Conservation (phyloP, 139 green algal genomes). For the Chlorella vulgaris region DNA sequence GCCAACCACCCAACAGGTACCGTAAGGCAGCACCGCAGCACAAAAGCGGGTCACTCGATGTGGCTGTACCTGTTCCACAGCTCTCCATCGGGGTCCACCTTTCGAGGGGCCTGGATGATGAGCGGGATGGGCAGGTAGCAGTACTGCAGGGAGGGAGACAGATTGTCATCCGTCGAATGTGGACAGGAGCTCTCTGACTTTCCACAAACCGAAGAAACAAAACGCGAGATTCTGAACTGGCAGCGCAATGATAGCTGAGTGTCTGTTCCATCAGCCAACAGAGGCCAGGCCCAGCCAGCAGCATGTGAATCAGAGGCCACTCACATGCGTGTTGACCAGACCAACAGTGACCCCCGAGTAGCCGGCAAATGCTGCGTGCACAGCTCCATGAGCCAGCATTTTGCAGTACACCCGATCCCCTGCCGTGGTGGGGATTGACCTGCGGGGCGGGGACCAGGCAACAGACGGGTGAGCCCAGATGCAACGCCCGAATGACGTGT, state of each 20-base stretch:
- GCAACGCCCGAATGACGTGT: no score
- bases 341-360: slow-evolving; percentile 80
- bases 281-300: no score
- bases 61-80: slow-evolving; percentile 34
- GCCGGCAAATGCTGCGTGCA: slow-evolving; percentile 95
- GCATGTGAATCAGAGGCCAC: no score
- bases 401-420: slow-evolving; percentile 94
- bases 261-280: no score
- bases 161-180: not conserved
- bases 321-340: slow-evolving; percentile 81
- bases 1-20: no score
- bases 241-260: no score
- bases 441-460: slow-evolving; percentile 53
- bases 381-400: slow-evolving; percentile 89
- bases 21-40: no score
- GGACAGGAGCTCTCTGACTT: no score
- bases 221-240: no score
- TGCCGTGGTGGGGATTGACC: slow-evolving; percentile 83
- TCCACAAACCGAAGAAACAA: no score
- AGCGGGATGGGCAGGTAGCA: slow-evolving; percentile 60
- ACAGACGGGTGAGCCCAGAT: not conserved
- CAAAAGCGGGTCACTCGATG: no score
- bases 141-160: not conserved
- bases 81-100: slow-evolving; percentile 80
- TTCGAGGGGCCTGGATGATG: slow-evolving; percentile 75